A percentile compares a stretch with the other conserved stretches of the same genome.
Evolutionary conservation across 208 protist species (phyloP).

Genomic region (Leishmania lainsoni): DNA sequence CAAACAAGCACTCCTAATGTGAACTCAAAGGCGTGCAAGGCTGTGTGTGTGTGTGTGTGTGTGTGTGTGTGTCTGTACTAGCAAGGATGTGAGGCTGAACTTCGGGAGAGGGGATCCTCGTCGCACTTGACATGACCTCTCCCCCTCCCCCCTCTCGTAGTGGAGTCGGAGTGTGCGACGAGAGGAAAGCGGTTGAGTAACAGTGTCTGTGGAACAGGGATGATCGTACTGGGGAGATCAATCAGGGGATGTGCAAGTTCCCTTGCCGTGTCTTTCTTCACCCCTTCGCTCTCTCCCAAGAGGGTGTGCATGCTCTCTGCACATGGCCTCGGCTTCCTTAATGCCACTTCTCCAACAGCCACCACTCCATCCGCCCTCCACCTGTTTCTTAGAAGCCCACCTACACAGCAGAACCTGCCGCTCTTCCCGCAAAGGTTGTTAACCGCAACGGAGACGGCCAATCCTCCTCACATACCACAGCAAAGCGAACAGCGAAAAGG

Average conservation of each 20-base stretch:
- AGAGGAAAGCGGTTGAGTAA: neutral
- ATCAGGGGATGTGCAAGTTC: neutral
- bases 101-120: neutral
- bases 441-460: neutral
- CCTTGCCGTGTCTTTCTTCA: neutral
- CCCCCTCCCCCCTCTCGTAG: neutral
- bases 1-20: neutral
- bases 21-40: neutral
- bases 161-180: neutral
- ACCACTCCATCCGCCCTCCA: neutral
- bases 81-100: neutral
- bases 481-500: neutral
- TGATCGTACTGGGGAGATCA: neutral
- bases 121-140: neutral
- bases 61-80: neutral
- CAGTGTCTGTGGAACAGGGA: neutral
- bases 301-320: neutral
- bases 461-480: neutral
- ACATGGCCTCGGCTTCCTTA: neutral
- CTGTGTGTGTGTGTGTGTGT: neutral
- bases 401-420: neutral
- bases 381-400: neutral
- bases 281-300: neutral
- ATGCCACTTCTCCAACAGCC: too few relatives aligned
- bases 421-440: neutral